Evolutionary conservation across 441 rosid genomes (phyloP).

Genomic region (Mallotus japonicus): DNA sequence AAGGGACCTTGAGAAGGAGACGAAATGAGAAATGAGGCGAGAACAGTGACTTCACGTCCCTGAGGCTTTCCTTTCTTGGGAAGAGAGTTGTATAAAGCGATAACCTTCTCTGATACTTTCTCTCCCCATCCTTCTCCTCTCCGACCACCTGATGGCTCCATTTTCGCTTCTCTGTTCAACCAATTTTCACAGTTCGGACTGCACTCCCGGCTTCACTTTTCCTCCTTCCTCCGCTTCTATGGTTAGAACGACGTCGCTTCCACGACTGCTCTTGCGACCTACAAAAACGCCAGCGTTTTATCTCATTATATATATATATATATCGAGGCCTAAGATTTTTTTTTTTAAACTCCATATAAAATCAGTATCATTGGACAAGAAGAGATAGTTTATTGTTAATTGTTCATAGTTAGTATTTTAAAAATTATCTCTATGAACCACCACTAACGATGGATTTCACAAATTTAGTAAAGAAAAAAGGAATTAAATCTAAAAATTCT

Average conservation of each 20-base stretch:
- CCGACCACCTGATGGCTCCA: slow-evolving; percentile 2
- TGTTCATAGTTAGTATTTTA: no score
- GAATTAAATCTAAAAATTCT: no score
- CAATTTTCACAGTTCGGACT: background rate
- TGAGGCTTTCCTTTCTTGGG: slow-evolving; percentile 95
- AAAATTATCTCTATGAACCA: no score
- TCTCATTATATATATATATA: no score
- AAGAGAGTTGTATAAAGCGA: slow-evolving; percentile 52
- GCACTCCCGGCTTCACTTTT: background rate
- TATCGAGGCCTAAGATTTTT: no score
- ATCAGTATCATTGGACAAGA: no score
- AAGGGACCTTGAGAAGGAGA: slow-evolving; percentile 64
- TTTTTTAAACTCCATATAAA: no score
- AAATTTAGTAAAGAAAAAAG: no score
- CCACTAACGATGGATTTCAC: no score
- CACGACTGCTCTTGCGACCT: background rate
- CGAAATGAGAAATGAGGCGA: slow-evolving; percentile 80
- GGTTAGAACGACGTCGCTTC: background rate
- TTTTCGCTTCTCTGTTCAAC: background rate
- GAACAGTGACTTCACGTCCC: slow-evolving; percentile 82
- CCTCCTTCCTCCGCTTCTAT: background rate
- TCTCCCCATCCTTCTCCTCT: slow-evolving; percentile 42
- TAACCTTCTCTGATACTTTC: slow-evolving; percentile 55
- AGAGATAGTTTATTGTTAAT: no score
- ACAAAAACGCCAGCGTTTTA: no score